A percentile compares a stretch with the other conserved stretches of the same genome.
phyloP scores from a whole-genome alignment of 192 early-diverging fungal species.

The Entophlyctis helioformis region DNA sequence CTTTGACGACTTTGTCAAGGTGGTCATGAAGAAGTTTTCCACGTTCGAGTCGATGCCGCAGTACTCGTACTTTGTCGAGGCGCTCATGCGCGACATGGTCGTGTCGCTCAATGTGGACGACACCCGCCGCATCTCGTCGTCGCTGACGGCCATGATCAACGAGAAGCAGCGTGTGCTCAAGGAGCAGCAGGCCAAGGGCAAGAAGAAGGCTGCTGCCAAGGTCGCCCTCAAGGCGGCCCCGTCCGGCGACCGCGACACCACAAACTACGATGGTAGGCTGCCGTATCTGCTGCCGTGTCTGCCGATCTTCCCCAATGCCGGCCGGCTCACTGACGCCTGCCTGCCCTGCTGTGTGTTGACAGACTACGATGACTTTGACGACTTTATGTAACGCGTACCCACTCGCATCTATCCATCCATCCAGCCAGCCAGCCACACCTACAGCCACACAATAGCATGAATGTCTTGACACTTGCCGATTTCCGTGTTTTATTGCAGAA shows the following conservation, averaged over 20 bases:
- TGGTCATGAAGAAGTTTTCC: slow-evolving; percentile 21
- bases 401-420: too few relatives aligned
- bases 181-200: slow-evolving; percentile 12
- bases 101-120: slow-evolving; percentile 33
- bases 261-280: slow-evolving; percentile 19
- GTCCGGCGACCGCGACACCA: slow-evolving; percentile 6
- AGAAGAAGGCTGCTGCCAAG: slow-evolving; percentile 18
- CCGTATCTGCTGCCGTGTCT: neutral
- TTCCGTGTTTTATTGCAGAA: too few relatives aligned
- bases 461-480: too few relatives aligned
- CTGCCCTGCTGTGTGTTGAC: neutral
- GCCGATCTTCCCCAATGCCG: neutral
- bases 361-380: slow-evolving; percentile 24
- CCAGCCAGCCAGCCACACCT: too few relatives aligned
- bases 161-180: slow-evolving; percentile 41
- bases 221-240: slow-evolving; percentile 9
- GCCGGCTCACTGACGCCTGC: neutral
- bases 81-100: slow-evolving; percentile 22
- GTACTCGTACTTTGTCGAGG: slow-evolving; percentile 38
- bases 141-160: slow-evolving; percentile 33
- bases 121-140: slow-evolving; percentile 25
- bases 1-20: slow-evolving; percentile 29
- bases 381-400: slow-evolving; percentile 42
- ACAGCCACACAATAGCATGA: too few relatives aligned
- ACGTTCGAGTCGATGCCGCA: slow-evolving; percentile 19